A percentile compares a stretch with the other conserved stretches of the same genome.
phyloP scores from a whole-genome alignment of 2,329 filamentous ascomycete species.

The Aquanectria penicillioides region DNA sequence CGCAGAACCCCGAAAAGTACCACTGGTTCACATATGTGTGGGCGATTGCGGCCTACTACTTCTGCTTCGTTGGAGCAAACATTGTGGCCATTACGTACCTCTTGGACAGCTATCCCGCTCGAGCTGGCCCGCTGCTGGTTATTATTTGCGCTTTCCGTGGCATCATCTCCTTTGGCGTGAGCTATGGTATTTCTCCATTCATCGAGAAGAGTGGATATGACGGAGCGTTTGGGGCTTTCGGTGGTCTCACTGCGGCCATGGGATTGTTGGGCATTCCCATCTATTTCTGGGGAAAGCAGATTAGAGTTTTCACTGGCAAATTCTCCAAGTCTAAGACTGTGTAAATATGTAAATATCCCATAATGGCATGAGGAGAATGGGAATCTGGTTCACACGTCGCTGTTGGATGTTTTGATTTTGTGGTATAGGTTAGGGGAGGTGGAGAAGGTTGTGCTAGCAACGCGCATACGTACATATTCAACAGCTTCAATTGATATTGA shows the following conservation, averaged over 20 bases:
- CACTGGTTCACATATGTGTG: constrained; percentile 26
- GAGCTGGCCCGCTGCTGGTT: constrained; percentile 31
- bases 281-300: constrained; percentile 19
- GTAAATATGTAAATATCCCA: not conserved
- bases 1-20: constrained; percentile 6
- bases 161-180: constrained; percentile 33
- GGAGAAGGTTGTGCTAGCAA: too few species aligned
- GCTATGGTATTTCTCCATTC: constrained; percentile 33
- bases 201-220: constrained; percentile 25
- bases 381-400: too few species aligned
- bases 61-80: constrained; percentile 28
- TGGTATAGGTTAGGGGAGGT: too few species aligned
- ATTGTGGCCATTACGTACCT: constrained; percentile 37
- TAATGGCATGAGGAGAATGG: too few species aligned
- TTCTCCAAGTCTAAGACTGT: not conserved
- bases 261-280: constrained; percentile 13
- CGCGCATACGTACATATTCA: too few species aligned
- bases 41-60: constrained; percentile 24
- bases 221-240: constrained; percentile 14
- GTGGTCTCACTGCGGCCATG: constrained; percentile 7
- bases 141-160: constrained; percentile 36
- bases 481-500: too few species aligned
- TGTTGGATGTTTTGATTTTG: too few species aligned
- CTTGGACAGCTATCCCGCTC: constrained; percentile 34
- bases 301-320: constrained; percentile 2